These are phyloP conservation scores for Alternaria sp. DNA, from an alignment of 2,329 filamentous ascomycete species.

Conservation along the genomic window DNA sequence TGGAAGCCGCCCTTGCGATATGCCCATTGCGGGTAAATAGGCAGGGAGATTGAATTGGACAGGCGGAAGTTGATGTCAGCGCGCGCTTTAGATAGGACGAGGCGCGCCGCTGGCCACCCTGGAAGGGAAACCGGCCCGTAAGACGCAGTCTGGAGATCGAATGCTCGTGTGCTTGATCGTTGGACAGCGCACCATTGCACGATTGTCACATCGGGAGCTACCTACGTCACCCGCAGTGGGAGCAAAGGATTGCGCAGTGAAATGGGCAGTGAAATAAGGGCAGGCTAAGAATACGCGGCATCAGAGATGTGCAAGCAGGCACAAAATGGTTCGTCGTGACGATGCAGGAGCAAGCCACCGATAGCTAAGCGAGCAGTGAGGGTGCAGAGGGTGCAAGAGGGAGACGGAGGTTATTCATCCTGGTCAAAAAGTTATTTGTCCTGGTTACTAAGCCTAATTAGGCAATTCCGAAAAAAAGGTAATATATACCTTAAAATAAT, in stretches of 20 bases:
- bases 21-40: slow-evolving; percentile 41
- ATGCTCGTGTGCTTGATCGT: background rate
- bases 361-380: background rate
- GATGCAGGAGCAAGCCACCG: slow-evolving; percentile 6
- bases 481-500: no score
- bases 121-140: slow-evolving; percentile 1
- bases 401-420: no score
- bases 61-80: slow-evolving; percentile 35
- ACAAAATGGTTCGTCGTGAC: slow-evolving; percentile 2
- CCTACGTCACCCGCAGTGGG: background rate
- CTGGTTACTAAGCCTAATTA: no score
- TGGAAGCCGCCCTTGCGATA: slow-evolving; percentile 28
- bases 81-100: slow-evolving; percentile 16
- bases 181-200: background rate
- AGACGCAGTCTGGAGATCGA: background rate
- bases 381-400: background rate
- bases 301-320: background rate
- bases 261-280: background rate
- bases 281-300: background rate
- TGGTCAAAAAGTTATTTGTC: no score
- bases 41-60: slow-evolving; percentile 30
- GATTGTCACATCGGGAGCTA: background rate
- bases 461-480: no score
- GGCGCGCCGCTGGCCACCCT: slow-evolving; percentile 7
- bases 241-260: background rate